Evolutionary conservation across 2,329 filamentous ascomycete genomes (phyloP), one percentile per base, ranked within the genome.

Genomic region (Colletotrichum abscissum): DNA sequence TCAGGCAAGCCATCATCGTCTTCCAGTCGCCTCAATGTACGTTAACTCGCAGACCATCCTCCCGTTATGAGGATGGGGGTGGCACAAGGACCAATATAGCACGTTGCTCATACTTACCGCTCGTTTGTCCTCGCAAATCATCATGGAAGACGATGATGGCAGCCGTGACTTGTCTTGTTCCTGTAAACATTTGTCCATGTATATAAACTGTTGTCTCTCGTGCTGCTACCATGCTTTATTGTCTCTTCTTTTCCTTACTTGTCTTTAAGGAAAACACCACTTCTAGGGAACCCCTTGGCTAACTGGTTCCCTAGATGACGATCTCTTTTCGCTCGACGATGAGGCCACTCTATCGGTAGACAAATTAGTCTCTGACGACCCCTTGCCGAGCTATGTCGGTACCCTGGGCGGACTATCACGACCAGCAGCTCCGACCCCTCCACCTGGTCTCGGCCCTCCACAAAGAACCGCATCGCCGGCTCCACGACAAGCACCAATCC

Each of bases 1-100:
- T 71, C 71, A 90, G 89, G 89, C 89, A 90, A 88, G 89, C 89
- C 88, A 91, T 91, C 90, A 90, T 92, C 90, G 89, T 92, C 90
- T 91, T 92, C 89, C 87, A 88, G 85, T 82, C 78, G 79, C 79
- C 84, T 83, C 85, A 83, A 90, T 92, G 91, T 92, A 92, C 87
- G 90, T 92, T 92, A 92, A 91, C 86, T 82, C 79, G 69, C 83
- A 81, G 77, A 78, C 81, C 80, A 76, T 71, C 69, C 75, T 75
- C 74, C 72, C 74, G 77, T 75, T 33, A 42, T 76, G 76, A 77
- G 75, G 78, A 75, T 76, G 76, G 77, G 46, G 76, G 83, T 82
- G 82, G 82, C 59, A 70, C 58, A 65, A 84, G 82, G 83, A 82
- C 81, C 86, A 85, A 87, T 88, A 87, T 85, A 88, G 81, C 80